Percentiles rank a stretch among this genome's conserved stretches.
These are phyloP conservation scores for Ustilago trichophora DNA, from an alignment of 1,284 basidiomycete species.

Conservation along the genomic window DNA sequence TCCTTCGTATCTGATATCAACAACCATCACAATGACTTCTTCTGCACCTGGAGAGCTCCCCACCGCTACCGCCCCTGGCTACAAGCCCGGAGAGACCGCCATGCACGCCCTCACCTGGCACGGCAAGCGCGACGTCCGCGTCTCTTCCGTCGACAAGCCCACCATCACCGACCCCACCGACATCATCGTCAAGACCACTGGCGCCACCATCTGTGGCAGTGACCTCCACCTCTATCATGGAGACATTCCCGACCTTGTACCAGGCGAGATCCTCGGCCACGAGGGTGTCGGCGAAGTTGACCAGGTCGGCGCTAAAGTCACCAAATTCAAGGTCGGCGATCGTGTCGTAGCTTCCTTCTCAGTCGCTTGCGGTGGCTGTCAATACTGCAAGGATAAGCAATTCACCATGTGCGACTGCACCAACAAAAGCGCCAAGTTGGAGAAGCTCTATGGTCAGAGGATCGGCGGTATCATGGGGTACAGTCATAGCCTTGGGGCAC, in stretches of 20 bases:
- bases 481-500: slow-evolving; percentile 78
- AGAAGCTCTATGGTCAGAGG: slow-evolving; percentile 74
- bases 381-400: slow-evolving; percentile 77
- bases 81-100: slow-evolving; percentile 27
- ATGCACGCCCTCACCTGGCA: slow-evolving; percentile 76
- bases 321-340: slow-evolving; percentile 50
- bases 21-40: neutral
- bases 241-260: slow-evolving; percentile 74
- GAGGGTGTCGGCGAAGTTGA: slow-evolving; percentile 59
- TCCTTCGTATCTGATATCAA: too few species aligned
- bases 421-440: slow-evolving; percentile 74
- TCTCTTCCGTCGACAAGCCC: slow-evolving; percentile 70
- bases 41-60: slow-evolving; percentile 10
- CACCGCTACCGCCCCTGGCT: slow-evolving; percentile 19
- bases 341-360: slow-evolving; percentile 75
- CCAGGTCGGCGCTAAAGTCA: slow-evolving; percentile 49
- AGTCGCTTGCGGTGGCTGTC: slow-evolving; percentile 79
- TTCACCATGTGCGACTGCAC: slow-evolving; percentile 78
- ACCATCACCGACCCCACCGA: slow-evolving; percentile 76
- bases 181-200: slow-evolving; percentile 76
- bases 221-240: slow-evolving; percentile 52
- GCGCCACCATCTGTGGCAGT: slow-evolving; percentile 75
- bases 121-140: slow-evolving; percentile 70
- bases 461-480: slow-evolving; percentile 67
- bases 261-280: slow-evolving; percentile 72